Evolutionary conservation across 2,329 filamentous ascomycete genomes (phyloP), one percentile per base, ranked within the genome.

Genomic region (Fusarium sp.): DNA sequence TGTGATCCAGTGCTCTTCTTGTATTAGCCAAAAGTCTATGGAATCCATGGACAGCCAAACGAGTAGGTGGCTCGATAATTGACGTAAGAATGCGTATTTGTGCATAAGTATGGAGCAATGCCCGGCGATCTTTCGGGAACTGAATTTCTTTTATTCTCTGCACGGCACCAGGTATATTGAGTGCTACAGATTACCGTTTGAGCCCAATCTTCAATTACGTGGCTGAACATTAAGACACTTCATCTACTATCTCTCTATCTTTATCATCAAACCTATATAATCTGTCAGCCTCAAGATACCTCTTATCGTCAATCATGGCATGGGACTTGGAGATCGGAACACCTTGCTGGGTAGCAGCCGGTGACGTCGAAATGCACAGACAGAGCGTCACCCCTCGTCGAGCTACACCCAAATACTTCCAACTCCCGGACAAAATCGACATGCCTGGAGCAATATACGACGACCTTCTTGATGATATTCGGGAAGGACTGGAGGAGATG

Each of bases 11-110:
- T 52, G 6, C 48, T 38, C 13, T 52, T 38, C 48, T 26, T 52
- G 48, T 52, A 52, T 52, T 52, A 38, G 48, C 48, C 20, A 52
- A 52, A 52, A 27, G 48, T 52, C 17, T 52, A 50, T 30, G 48
- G 20, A 3, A 50, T 37, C 20, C 12, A 37, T 37, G 32, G 48
- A 32, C 2, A 52, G 20, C 3, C 20, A 3, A 1, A 13, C 3
- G 4, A 17, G 48, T 12, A 37, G 17, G 48, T 38, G 48, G 48
- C 48, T 52, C 48, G 32, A 52, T 52, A 38, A 26, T 38, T 17
- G 48, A 52, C 20, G 48, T 52, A 37, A 52, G 20, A 26, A 10
- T 23, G 26, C 38, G 48, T 52, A 52, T 38, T 52, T 26, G 32
- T 5, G 32, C 20, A 52, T 52, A 38, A 52, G 48, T 52, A 52